Evolutionary conservation across 139 green algal species (phyloP).

Genomic region (Yamagishiella unicocca): DNA sequence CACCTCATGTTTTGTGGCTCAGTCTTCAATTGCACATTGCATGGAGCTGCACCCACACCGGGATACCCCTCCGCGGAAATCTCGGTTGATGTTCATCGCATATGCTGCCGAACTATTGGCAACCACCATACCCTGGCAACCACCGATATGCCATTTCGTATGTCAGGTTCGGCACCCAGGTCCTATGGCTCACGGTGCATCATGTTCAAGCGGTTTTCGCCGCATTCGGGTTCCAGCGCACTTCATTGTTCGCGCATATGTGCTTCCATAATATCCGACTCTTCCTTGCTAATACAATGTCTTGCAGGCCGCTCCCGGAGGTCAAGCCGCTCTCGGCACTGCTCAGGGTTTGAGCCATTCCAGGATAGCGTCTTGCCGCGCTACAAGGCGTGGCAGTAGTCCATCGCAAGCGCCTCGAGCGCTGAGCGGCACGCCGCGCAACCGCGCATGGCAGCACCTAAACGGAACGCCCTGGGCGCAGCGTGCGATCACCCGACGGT

Average conservation of each 20-base stretch:
- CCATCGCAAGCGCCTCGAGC: background rate
- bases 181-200: background rate
- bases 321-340: constrained; percentile 41
- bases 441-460: background rate
- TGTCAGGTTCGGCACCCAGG: background rate
- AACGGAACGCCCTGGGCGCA: background rate
- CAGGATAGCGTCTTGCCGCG: background rate
- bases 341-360: constrained; percentile 18
- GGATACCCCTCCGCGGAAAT: too few species aligned
- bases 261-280: too few species aligned
- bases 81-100: too few species aligned
- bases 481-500: constrained; percentile 26
- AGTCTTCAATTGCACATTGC: too few species aligned
- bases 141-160: background rate
- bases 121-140: background rate
- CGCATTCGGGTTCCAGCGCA: too few species aligned
- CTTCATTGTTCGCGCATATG: too few species aligned
- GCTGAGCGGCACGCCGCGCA: background rate
- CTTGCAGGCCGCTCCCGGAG: constrained; percentile 42
- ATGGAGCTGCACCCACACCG: too few species aligned
- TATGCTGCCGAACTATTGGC: too few species aligned
- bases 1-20: too few species aligned
- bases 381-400: background rate
- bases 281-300: background rate
- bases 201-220: background rate